phyloP scores from a whole-genome alignment of 78 protist genomes.

The Dictyostelium intermedium region DNA sequence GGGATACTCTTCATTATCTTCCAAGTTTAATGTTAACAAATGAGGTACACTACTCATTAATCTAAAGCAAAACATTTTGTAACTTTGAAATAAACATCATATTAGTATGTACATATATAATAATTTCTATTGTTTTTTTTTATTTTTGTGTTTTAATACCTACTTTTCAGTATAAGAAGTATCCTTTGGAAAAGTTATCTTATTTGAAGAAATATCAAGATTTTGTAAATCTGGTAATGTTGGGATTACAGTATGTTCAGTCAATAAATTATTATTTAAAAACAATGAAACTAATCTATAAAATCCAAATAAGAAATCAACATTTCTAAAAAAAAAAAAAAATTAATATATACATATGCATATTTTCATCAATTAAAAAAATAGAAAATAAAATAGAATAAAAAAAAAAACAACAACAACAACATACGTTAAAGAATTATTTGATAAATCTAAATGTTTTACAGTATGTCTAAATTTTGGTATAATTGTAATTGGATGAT shows the following conservation, averaged over 20 bases:
- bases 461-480: constrained; percentile 70
- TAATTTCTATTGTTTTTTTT: neutral
- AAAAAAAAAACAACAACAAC: too few species aligned
- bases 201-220: constrained; percentile 41
- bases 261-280: constrained; percentile 23
- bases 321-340: constrained; percentile 14
- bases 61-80: constrained; percentile 28
- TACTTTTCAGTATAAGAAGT: neutral
- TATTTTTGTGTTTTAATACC: neutral
- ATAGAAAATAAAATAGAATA: neutral
- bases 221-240: constrained; percentile 34
- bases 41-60: constrained; percentile 35
- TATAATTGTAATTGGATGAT: constrained; percentile 16
- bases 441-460: constrained; percentile 57
- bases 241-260: constrained; percentile 54
- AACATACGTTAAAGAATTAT: constrained; percentile 63
- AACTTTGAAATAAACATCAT: neutral
- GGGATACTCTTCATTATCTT: constrained; percentile 68
- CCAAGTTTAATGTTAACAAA: constrained; percentile 11
- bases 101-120: neutral
- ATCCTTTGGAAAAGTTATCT: constrained; percentile 36
- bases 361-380: neutral
- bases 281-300: constrained; percentile 57
- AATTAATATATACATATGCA: neutral
- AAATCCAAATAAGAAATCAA: constrained; percentile 60